Evolutionary conservation across 352 stramenopile species (phyloP).

Genomic region (Globisporangium paddicum): DNA sequence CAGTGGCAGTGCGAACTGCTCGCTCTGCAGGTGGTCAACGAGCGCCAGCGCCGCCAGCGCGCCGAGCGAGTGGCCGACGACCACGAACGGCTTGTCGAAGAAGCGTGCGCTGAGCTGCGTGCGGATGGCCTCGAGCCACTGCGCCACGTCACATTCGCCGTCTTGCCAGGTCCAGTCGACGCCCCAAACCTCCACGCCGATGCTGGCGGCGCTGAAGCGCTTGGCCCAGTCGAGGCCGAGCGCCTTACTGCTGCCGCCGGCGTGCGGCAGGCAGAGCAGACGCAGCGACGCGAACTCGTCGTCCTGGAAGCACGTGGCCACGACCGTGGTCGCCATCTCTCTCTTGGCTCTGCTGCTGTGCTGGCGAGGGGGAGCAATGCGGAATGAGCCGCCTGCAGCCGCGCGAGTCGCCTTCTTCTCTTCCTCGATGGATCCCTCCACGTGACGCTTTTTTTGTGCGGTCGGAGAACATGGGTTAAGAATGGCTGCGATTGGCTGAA

Average conservation of each 20-base stretch:
- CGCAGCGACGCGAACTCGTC: slow-evolving; percentile 57
- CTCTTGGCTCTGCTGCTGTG: neutral
- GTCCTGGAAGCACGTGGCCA: slow-evolving; percentile 56
- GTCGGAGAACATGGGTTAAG: neutral
- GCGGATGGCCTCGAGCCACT: slow-evolving; percentile 34
- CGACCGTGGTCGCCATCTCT: slow-evolving; percentile 37
- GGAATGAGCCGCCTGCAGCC: too few species aligned
- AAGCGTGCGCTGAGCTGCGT: slow-evolving; percentile 41
- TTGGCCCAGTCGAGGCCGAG: slow-evolving; percentile 44
- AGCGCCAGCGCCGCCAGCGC: slow-evolving; percentile 52
- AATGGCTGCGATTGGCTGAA: neutral
- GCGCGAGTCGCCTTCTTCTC: too few species aligned
- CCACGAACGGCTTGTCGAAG: slow-evolving; percentile 71
- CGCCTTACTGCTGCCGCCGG: slow-evolving; percentile 35
- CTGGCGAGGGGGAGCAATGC: neutral
- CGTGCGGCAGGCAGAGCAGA: slow-evolving; percentile 57
- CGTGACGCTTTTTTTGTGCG: neutral
- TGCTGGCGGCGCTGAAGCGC: slow-evolving; percentile 24
- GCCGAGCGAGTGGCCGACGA: slow-evolving; percentile 68
- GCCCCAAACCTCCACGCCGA: slow-evolving; percentile 53
- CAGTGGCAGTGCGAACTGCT: slow-evolving; percentile 41
- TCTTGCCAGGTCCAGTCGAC: slow-evolving; percentile 51
- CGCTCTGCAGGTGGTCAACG: slow-evolving; percentile 34
- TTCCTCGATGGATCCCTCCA: neutral
- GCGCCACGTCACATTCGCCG: slow-evolving; percentile 13